Evolutionary conservation across 225 moss, liverwort and hornwort genomes (phyloP).

Genomic region (Anthoceros angustus): DNA sequence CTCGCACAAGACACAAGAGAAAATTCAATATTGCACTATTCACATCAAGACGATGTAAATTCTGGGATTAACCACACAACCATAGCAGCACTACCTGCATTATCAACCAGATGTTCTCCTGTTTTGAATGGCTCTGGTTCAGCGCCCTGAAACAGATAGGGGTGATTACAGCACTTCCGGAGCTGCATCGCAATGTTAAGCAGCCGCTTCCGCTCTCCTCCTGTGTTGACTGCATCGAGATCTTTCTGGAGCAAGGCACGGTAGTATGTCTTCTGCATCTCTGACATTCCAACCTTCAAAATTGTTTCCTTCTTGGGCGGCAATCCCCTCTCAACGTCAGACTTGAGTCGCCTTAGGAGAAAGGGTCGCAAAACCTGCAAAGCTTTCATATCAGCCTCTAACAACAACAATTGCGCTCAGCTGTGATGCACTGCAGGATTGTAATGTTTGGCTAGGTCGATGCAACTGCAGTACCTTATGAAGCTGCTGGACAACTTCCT

Average conservation of each 20-base stretch:
- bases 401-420: not conserved
- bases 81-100: constrained; percentile 19
- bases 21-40: too few relatives aligned
- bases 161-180: constrained; percentile 96
- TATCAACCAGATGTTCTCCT: constrained; percentile 84
- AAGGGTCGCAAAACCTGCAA: constrained; percentile 58
- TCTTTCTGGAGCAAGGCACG: constrained; percentile 94
- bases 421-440: not conserved
- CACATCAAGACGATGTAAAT: not conserved
- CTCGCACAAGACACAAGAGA: too few relatives aligned
- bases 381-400: not conserved
- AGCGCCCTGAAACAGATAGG: constrained; percentile 95
- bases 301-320: constrained; percentile 98
- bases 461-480: constrained; percentile 41
- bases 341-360: constrained; percentile 81
- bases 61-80: not conserved
- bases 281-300: constrained; percentile 94
- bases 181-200: constrained; percentile 99
- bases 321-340: constrained; percentile 91
- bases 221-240: constrained; percentile 94
- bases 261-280: constrained; percentile 92
- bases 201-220: constrained; percentile 91
- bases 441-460: not conserved
- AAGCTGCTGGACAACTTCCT: constrained; percentile 94
- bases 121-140: constrained; percentile 93